Percentiles rank a stretch among this genome's conserved stretches.
phyloP scores from a whole-genome alignment of 805 yeast species.

The Candida montana region DNA sequence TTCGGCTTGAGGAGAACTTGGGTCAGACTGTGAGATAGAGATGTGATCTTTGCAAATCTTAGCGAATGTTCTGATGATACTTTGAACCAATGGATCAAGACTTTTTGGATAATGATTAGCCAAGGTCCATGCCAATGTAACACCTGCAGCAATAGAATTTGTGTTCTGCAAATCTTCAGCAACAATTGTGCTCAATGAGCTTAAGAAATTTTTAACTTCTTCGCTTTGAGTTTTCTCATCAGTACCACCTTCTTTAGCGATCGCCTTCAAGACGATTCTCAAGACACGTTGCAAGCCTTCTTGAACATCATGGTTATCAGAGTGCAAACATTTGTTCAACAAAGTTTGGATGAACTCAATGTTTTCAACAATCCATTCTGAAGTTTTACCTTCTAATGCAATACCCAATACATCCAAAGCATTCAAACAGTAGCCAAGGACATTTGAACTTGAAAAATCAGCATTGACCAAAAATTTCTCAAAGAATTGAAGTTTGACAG shows the following conservation, averaged over 20 bases:
- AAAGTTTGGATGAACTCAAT: conserved; percentile 63
- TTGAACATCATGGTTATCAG: conserved; percentile 83
- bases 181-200: conserved; percentile 58
- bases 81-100: conserved; percentile 69
- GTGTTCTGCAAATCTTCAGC: conserved; percentile 72
- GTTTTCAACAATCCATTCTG: conserved; percentile 76
- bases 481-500: conserved; percentile 80
- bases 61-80: conserved; percentile 81
- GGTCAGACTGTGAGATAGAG: conserved; percentile 41
- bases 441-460: conserved; percentile 63
- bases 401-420: conserved; percentile 86
- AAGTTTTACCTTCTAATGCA: conserved; percentile 69
- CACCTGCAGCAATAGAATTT: conserved; percentile 82
- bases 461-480: conserved; percentile 80
- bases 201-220: conserved; percentile 57
- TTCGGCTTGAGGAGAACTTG: conserved; percentile 38
- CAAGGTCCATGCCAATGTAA: conserved; percentile 75
- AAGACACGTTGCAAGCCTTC: conserved; percentile 76
- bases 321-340: conserved; percentile 73
- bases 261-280: conserved; percentile 60
- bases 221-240: conserved; percentile 54
- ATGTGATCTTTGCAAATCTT: conserved; percentile 86
- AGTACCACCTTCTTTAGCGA: conserved; percentile 40
- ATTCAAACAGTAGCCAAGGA: conserved; percentile 77
- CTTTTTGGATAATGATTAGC: conserved; percentile 68